Evolutionary conservation across 140 eudicot species (phyloP).

Genomic region (Ambrosia hybrid): DNA sequence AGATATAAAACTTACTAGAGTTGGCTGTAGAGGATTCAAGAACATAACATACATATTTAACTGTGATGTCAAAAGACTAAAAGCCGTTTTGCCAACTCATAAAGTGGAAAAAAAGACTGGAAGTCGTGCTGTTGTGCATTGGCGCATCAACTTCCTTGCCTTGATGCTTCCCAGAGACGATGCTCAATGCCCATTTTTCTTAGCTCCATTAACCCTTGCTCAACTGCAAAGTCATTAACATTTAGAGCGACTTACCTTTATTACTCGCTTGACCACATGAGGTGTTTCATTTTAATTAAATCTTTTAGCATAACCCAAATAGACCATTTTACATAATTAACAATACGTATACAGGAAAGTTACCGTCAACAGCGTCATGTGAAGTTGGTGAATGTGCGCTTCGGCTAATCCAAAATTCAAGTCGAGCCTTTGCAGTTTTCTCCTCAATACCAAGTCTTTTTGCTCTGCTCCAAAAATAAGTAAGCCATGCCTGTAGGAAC

Average conservation of each 20-base stretch:
- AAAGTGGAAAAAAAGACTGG: background rate
- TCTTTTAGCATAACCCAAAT: too few relatives aligned
- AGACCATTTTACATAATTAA: too few relatives aligned
- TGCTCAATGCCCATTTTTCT: constrained; percentile 71
- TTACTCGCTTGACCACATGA: background rate
- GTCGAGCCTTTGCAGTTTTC: constrained; percentile 64
- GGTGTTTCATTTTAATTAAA: background rate
- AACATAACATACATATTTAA: constrained; percentile 26
- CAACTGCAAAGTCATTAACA: constrained; percentile 50
- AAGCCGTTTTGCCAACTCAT: constrained; percentile 8
- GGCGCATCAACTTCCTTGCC: constrained; percentile 51
- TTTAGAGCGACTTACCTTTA: background rate
- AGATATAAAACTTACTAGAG: background rate
- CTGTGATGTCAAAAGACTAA: constrained; percentile 4
- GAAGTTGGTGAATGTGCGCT: constrained; percentile 85
- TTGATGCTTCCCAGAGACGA: constrained; percentile 83
- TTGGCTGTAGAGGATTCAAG: background rate
- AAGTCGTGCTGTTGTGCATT: background rate
- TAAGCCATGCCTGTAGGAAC: constrained; percentile 82
- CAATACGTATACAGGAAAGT: background rate
- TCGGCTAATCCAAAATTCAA: constrained; percentile 83
- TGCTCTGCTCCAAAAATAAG: constrained; percentile 92
- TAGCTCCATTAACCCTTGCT: constrained; percentile 81
- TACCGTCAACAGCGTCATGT: constrained; percentile 95
- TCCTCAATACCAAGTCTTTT: constrained; percentile 68